Base-by-base conservation (phyloP, 1,284 basidiomycete genomes). In the Cryptococcus hybrid region DNA sequence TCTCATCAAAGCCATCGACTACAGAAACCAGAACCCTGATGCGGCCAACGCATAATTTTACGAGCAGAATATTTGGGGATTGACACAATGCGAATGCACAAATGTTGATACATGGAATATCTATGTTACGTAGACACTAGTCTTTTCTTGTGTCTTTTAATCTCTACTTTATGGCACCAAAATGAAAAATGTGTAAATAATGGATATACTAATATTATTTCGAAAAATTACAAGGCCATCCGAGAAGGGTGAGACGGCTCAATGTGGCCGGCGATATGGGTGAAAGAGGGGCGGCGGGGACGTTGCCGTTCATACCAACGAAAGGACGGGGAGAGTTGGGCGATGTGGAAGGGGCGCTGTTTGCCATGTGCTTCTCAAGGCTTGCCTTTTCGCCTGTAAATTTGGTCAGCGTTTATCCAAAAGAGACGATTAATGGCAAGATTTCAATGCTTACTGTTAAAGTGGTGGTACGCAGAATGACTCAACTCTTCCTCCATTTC, bases 1-100 rank as follows among this genome's bases (percentile, higher is more conserved):
- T 15, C 62, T 78, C 40, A 57, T 75, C 58, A 73, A 75, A 57
- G 76, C 73, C 18, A 63, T 78, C 13, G 72, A 76, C 51, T 76
- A 74, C 66, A 65, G 69, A 47, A 76, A 76, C 49, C 57, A 62
- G 1, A 63, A 76, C 55, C 60, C 62, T 3, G 73, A 73, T 11
- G 60, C 56, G n/a, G 60, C 57, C 36, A 53, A 43, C 35, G 60
- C 57, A 3, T 61, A 48, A 36, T 40, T 7, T n/a, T n/a, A n/a
- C n/a, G n/a, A n/a, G n/a, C n/a, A n/a, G n/a, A n/a, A n/a, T n/a
- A n/a, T n/a, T n/a, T n/a, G n/a, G n/a, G n/a, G n/a, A n/a, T n/a
- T n/a, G n/a, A n/a, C n/a, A n/a, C n/a, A n/a, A n/a, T n/a, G n/a
- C n/a, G n/a, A n/a, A n/a, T n/a, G n/a, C n/a, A n/a, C n/a, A n/a